phyloP scores from a whole-genome alignment of 192 early-diverging fungal genomes.

The Podila clonocystis region DNA sequence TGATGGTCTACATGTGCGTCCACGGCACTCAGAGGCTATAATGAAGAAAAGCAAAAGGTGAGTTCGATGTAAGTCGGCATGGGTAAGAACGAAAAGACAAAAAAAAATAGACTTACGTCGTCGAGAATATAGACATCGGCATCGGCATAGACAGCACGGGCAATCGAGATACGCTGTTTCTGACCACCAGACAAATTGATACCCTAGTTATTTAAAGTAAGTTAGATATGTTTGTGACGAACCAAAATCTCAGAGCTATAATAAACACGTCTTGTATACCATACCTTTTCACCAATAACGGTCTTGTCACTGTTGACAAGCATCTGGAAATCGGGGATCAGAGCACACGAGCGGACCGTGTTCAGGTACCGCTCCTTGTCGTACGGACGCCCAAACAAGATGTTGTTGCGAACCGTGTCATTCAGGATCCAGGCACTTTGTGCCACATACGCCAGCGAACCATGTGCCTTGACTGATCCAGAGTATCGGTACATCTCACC shows the following conservation, averaged over 20 bases:
- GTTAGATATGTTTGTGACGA: too few species aligned
- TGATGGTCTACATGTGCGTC: conserved; percentile 69
- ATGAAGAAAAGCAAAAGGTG: background rate
- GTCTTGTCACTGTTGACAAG: conserved; percentile 89
- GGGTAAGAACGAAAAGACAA: too few species aligned
- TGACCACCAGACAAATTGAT: conserved; percentile 94
- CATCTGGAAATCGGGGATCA: conserved; percentile 86
- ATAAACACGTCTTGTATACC: background rate
- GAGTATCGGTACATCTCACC: conserved; percentile 60
- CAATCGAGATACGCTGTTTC: conserved; percentile 73
- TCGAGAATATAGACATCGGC: conserved; percentile 71
- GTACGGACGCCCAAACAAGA: conserved; percentile 87
- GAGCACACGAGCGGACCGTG: conserved; percentile 81
- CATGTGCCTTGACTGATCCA: conserved; percentile 25
- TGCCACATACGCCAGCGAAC: conserved; percentile 48
- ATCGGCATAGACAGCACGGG: conserved; percentile 86
- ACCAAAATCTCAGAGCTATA: background rate
- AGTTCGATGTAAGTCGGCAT: background rate
- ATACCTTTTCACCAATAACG: conserved; percentile 84
- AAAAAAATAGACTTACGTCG: conserved; percentile 28
- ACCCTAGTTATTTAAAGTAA: conserved; percentile 53
- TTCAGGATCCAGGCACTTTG: conserved; percentile 96
- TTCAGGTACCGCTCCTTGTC: conserved; percentile 65
- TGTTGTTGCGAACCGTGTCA: conserved; percentile 89
- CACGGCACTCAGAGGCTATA: conserved; percentile 62